Percentiles rank a stretch among this genome's conserved stretches.
Evolutionary conservation across 805 yeast genomes (phyloP).

Genomic region (Saccharomycopsis fermentans): DNA sequence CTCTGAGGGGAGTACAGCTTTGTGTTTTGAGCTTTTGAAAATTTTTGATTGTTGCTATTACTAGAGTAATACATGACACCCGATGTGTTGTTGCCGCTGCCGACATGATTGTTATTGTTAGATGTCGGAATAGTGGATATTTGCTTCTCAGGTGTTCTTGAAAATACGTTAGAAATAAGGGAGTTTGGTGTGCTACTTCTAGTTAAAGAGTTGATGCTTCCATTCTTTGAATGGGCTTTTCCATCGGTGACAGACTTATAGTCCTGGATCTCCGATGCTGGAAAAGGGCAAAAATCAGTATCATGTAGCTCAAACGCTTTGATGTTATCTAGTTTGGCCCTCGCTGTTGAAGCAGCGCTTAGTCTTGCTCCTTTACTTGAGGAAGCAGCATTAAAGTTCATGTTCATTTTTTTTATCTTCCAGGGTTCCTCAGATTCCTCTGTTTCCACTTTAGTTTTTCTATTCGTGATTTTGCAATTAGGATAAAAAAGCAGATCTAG

Average conservation of each 20-base stretch:
- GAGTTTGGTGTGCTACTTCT: conserved; percentile 13
- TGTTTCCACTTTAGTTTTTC: no score
- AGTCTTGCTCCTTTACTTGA: neutral
- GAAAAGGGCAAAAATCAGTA: conserved; percentile 59
- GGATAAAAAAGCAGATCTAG: no score
- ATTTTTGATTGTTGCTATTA: neutral
- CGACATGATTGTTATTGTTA: neutral
- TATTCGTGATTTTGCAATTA: no score
- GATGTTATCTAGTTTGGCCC: conserved; percentile 47
- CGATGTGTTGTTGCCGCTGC: neutral
- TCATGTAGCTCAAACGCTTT: conserved; percentile 65
- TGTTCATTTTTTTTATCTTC: neutral
- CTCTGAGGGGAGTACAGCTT: conserved; percentile 5
- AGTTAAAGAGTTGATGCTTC: neutral
- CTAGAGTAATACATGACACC: neutral
- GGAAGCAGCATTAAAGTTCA: neutral
- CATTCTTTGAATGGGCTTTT: neutral
- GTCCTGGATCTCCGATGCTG: neutral
- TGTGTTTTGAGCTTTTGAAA: neutral
- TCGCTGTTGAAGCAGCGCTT: conserved; percentile 23
- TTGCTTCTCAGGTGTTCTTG: conserved; percentile 12
- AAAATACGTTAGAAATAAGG: conserved; percentile 4
- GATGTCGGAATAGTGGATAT: neutral
- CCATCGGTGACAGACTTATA: neutral
- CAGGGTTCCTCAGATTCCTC: neutral